phyloP scores from a whole-genome alignment of 176 grass and related monocot species.

The Triticum turgidum region DNA sequence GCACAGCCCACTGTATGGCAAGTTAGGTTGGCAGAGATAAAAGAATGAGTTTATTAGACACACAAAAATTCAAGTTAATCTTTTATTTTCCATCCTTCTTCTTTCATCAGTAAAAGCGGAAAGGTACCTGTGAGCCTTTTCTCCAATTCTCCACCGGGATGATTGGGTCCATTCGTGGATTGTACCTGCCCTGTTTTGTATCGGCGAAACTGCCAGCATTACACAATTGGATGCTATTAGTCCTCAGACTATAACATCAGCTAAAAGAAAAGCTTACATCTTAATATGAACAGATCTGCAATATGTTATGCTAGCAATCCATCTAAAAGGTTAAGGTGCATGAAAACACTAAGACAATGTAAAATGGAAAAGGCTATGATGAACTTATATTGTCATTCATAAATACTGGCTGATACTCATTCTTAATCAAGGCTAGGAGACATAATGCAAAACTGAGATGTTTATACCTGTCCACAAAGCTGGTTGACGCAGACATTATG shows the following conservation, averaged over 20 bases:
- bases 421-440: conserved; percentile 22
- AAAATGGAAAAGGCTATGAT: neutral
- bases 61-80: neutral
- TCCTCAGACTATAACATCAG: neutral
- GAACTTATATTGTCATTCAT: neutral
- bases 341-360: neutral
- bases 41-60: neutral
- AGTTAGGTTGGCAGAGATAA: conserved; percentile 19
- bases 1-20: conserved; percentile 70
- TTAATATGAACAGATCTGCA: conserved; percentile 24
- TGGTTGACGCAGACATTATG: conserved; percentile 95
- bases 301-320: neutral
- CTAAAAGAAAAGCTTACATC: conserved; percentile 11
- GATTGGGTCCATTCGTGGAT: conserved; percentile 93
- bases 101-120: conserved; percentile 5
- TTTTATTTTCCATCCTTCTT: neutral
- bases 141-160: conserved; percentile 90
- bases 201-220: conserved; percentile 93
- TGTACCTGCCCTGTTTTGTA: conserved; percentile 90
- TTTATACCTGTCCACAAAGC: conserved; percentile 93
- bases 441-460: conserved; percentile 10
- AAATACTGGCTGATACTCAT: conserved; percentile 14
- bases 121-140: conserved; percentile 94
- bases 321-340: conserved; percentile 3
- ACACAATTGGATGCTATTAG: conserved; percentile 38